Conservation (phyloP, 106 monocot genomes). For the Dioscorea zingiberensis region DNA sequence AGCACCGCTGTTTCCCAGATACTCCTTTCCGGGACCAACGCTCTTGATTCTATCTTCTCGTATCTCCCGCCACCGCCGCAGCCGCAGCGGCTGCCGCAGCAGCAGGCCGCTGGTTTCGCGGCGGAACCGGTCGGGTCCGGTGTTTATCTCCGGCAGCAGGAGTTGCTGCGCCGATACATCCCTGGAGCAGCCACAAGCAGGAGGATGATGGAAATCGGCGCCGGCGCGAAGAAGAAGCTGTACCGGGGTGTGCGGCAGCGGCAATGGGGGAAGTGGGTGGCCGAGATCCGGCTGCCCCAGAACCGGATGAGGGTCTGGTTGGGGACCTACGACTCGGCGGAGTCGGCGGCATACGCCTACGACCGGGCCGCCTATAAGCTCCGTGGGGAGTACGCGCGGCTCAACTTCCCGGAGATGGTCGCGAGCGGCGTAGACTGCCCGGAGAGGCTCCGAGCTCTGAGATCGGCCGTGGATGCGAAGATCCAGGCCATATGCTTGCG, state of each 20-base stretch:
- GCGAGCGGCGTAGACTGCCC: slow-evolving; percentile 17
- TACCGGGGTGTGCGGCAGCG: slow-evolving; percentile 74
- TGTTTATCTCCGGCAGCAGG: slow-evolving; percentile 57
- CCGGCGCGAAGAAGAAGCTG: slow-evolving; percentile 25
- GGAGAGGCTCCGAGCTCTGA: slow-evolving; percentile 32
- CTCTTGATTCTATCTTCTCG: slow-evolving; percentile 58
- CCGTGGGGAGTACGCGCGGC: slow-evolving; percentile 79
- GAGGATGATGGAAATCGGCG: background rate
- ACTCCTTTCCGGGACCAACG: slow-evolving; percentile 49
- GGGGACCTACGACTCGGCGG: slow-evolving; percentile 82
- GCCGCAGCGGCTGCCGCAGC: slow-evolving; percentile 12
- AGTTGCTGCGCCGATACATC: slow-evolving; percentile 31
- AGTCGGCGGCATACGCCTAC: slow-evolving; percentile 83
- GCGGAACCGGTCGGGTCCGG: slow-evolving; percentile 28
- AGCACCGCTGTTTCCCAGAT: slow-evolving; percentile 38
- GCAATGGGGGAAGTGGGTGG: slow-evolving; percentile 96
- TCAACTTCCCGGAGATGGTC: slow-evolving; percentile 61
- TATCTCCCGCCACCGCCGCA: slow-evolving; percentile 18
- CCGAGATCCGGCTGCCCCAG: slow-evolving; percentile 86
- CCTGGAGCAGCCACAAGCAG: background rate
- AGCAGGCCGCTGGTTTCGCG: background rate
- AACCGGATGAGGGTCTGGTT: slow-evolving; percentile 80
- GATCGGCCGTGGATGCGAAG: slow-evolving; percentile 69
- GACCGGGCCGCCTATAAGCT: slow-evolving; percentile 85
- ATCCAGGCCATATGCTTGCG: slow-evolving; percentile 73